Percentiles rank a stretch among this genome's conserved stretches.
Evolutionary conservation across 2,329 filamentous ascomycete genomes (phyloP).

Genomic region (Ophiobolus disseminans): DNA sequence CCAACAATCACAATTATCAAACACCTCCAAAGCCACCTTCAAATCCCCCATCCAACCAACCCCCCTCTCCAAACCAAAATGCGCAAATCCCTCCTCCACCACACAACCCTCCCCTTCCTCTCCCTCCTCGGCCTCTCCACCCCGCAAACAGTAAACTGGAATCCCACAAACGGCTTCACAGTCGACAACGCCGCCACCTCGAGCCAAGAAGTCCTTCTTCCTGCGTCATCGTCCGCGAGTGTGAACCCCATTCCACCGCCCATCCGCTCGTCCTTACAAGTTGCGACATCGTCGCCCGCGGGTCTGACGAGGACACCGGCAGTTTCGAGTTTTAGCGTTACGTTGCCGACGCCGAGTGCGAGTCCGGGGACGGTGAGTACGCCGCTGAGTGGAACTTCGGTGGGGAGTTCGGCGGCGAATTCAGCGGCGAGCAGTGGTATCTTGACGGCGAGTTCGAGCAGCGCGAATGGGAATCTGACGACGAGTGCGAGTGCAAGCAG

Average conservation of each 20-base stretch:
- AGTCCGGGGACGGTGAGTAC: not conserved
- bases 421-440: conserved; percentile 6
- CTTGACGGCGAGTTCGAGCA: not conserved
- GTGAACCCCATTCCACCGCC: not conserved
- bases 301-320: no score
- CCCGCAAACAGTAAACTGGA: conserved; percentile 21
- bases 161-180: conserved; percentile 22
- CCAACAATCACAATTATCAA: not conserved
- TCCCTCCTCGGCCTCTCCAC: conserved; percentile 11
- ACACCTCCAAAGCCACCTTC: not conserved
- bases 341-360: no score
- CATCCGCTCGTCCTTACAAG: not conserved
- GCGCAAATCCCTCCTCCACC: conserved; percentile 12
- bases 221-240: not conserved
- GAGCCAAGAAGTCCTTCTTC: conserved; percentile 8
- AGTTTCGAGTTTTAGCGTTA: no score
- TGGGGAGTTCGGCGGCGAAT: not conserved
- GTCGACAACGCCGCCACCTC: conserved; percentile 13
- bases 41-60: not conserved
- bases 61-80: conserved; percentile 12
- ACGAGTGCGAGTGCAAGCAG: not conserved
- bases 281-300: no score
- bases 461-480: no score
- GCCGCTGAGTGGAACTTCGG: not conserved
- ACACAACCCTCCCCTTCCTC: conserved; percentile 21